These are phyloP conservation scores for Quercus dentata DNA, from an alignment of 306 rosid species.

Conservation along the genomic window DNA sequence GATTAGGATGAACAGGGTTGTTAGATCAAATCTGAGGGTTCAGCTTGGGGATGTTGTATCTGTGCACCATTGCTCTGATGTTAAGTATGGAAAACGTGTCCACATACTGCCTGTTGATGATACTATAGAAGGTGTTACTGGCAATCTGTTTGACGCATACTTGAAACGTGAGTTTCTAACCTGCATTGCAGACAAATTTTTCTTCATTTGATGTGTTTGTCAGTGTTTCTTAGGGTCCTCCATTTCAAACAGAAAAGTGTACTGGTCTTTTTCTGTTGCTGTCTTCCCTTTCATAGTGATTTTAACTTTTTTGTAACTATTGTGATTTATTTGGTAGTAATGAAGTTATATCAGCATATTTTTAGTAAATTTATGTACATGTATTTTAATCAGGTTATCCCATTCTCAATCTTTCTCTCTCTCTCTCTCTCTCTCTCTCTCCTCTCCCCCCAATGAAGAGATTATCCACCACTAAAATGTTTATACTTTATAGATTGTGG, in stretches of 20 bases:
- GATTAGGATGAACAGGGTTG: constrained; percentile 55
- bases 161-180: constrained; percentile 47
- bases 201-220: not conserved
- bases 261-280: not conserved
- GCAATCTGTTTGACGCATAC: constrained; percentile 51
- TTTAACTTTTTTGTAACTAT: too few species aligned
- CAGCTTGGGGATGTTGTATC: constrained; percentile 60
- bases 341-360: too few species aligned
- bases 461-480: not conserved
- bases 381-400: too few species aligned
- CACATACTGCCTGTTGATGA: constrained; percentile 54
- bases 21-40: constrained; percentile 53
- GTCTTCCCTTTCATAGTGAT: not conserved
- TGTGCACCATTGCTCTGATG: constrained; percentile 54
- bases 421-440: too few species aligned
- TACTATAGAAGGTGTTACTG: constrained; percentile 51
- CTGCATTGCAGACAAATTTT: not conserved
- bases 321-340: too few species aligned
- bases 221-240: not conserved
- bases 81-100: constrained; percentile 49
- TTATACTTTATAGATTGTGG: not conserved
- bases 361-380: too few species aligned
- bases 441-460: too few species aligned
- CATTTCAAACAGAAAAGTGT: not conserved
- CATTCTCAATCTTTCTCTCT: too few species aligned